Conservation (phyloP, 2,329 filamentous ascomycete genomes). For the Fusarium staphyleae region DNA sequence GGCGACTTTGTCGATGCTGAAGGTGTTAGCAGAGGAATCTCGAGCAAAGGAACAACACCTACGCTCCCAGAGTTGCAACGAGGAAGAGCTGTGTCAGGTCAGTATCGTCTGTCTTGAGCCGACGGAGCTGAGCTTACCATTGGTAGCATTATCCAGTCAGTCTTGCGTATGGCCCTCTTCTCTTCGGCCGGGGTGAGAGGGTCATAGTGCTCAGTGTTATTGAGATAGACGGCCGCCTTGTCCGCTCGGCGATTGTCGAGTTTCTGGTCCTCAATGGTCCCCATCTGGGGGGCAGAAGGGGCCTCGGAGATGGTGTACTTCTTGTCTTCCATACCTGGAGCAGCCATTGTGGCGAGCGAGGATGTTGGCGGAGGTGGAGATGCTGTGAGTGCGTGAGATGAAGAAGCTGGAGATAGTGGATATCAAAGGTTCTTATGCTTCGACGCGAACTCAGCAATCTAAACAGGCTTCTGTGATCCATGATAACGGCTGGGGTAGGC, state of each 20-base stretch:
- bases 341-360: neutral
- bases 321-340: slow-evolving; percentile 2
- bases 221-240: slow-evolving; percentile 8
- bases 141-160: neutral
- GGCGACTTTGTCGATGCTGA: slow-evolving; percentile 14
- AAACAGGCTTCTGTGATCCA: neutral
- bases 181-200: slow-evolving; percentile 6
- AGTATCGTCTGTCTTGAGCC: too few relatives aligned
- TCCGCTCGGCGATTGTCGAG: slow-evolving; percentile 2
- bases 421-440: slow-evolving; percentile 4
- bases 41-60: neutral
- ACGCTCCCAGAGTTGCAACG: slow-evolving; percentile 12
- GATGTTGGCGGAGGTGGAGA: too few relatives aligned
- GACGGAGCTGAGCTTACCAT: too few relatives aligned
- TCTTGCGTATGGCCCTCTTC: slow-evolving; percentile 10
- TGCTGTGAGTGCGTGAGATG: neutral
- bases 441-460: neutral
- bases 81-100: slow-evolving; percentile 4
- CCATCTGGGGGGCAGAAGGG: neutral
- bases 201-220: slow-evolving; percentile 2
- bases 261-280: slow-evolving; percentile 1
- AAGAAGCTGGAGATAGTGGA: slow-evolving; percentile 1
- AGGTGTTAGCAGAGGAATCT: too few relatives aligned
- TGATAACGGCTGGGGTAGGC: neutral
- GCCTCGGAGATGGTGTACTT: slow-evolving; percentile 1